Conservation (phyloP, 306 rosid genomes). For the Cyamopsis tetragonoloba region DNA sequence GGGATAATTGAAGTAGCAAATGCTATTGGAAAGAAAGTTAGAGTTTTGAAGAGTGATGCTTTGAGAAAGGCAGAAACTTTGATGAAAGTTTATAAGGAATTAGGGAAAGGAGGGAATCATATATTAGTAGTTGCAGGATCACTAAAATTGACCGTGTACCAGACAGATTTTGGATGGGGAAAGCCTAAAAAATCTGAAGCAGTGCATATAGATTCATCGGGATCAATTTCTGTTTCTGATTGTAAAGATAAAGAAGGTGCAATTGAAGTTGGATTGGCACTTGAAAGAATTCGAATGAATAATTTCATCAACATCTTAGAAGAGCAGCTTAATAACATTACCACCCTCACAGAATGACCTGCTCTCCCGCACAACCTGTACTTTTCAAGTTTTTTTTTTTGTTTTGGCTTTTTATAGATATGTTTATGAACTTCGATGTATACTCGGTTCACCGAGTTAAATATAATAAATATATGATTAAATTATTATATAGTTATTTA, state of each 20-base stretch:
- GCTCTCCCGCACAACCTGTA: too few species aligned
- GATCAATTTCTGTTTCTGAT: conserved; percentile 33
- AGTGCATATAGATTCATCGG: conserved; percentile 24
- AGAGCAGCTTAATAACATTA: background rate
- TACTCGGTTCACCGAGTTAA: too few species aligned
- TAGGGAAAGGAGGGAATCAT: background rate
- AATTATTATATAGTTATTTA: too few species aligned
- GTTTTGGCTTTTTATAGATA: too few species aligned
- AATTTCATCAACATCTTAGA: conserved; percentile 19
- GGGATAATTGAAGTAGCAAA: conserved; percentile 29
- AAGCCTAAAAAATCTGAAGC: conserved; percentile 39
- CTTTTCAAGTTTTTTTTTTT: too few species aligned
- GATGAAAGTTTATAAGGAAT: conserved; percentile 7
- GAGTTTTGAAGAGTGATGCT: conserved; percentile 25
- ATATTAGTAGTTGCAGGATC: conserved; percentile 28
- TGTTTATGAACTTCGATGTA: too few species aligned
- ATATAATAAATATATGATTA: too few species aligned
- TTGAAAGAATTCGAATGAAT: conserved; percentile 14
- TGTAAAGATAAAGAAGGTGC: conserved; percentile 19
- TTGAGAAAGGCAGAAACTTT: conserved; percentile 27
- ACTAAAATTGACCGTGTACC: conserved; percentile 31
- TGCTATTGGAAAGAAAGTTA: conserved; percentile 27
- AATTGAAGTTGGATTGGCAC: conserved; percentile 37
- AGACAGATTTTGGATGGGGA: conserved; percentile 59
- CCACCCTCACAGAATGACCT: too few species aligned